Base-by-base conservation (phyloP, 768 basidiomycete species). In the Psilocybe cubensis region DNA sequence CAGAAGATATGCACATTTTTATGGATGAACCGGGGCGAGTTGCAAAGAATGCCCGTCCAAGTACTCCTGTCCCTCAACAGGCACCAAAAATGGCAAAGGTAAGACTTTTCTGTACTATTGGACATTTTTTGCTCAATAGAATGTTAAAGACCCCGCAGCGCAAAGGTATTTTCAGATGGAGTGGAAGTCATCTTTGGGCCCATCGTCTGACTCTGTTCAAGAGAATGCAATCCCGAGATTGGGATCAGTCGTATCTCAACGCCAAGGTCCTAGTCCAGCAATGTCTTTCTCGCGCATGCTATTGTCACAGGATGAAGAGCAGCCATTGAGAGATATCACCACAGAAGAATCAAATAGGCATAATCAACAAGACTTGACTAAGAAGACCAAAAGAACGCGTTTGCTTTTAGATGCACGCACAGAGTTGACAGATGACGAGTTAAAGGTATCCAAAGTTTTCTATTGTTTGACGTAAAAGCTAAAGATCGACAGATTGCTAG, bases 381-480 rank as follows among this genome's bases (percentile, higher is more conserved):
- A 68, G 64, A 75, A 74, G 58, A 47, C 62, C 52, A 89, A 83
- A 66, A 70, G 77, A 54, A 88, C 81, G 9, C 79, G 86, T 43
- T 67, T 87, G 40, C 72, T 90, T 3, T 69, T 94, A 6, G 92
- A 94, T 68, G 72, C 79, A 4, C 80, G 90, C 58, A 94, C 86
- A 4, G 92, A 94, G 67, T 73, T 94, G 33, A 91, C 91, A 4
- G 90, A 93, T 57, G 87, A 90, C 3, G 91, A 94, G 71, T 75
- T 94, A 42, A 89, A 87, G 77, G 92, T 85, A 68, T 24, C 24
- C 49, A 35, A 3, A 33, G 21, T 38, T 41, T 18, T 31, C 44
- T 42, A 25, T 44, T 44, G 47, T 20, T 24, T 27, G 18, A 18
- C 27, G 38, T 28, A 50, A 31, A 58, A 48, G 44, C 17, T 44